Percentiles rank a stretch among this genome's conserved stretches.
Conservation (phyloP, 805 yeast genomes). For the Ogataea trehaloabstinens region DNA sequence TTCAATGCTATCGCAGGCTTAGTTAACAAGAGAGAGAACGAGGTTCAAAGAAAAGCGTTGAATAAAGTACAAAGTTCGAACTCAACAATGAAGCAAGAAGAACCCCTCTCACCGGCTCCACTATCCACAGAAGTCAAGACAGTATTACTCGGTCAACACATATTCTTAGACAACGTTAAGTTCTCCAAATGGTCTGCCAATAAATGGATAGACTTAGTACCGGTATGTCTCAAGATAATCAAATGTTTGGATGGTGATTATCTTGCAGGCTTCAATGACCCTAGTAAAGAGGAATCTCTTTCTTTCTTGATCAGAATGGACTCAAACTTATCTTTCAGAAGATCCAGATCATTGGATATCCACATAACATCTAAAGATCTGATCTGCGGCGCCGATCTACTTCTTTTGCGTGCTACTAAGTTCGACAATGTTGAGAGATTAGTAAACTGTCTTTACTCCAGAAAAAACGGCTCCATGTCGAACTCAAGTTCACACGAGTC, state of each 20-base stretch:
- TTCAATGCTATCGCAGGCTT: constrained; percentile 25
- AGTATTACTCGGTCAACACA: constrained; percentile 12
- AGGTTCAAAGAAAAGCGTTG: neutral
- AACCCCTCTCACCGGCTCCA: neutral
- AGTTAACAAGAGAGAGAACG: constrained; percentile 1
- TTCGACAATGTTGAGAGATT: constrained; percentile 10
- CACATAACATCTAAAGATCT: constrained; percentile 14
- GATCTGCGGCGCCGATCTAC: constrained; percentile 6
- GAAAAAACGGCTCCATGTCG: constrained; percentile 15
- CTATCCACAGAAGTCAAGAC: constrained; percentile 3
- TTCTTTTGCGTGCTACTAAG: constrained; percentile 8
- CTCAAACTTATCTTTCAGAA: constrained; percentile 14
- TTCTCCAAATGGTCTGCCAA: constrained; percentile 25
- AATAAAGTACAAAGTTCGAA: neutral
- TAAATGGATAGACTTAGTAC: constrained; percentile 25
- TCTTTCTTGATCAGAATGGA: constrained; percentile 19
- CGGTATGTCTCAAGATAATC: constrained; percentile 18
- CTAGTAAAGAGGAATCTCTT: constrained; percentile 3
- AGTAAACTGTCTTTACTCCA: constrained; percentile 7
- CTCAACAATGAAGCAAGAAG: neutral
- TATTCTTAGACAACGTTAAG: constrained; percentile 22
- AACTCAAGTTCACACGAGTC: constrained; percentile 27
- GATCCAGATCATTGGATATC: constrained; percentile 20
- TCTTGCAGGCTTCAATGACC: constrained; percentile 17
- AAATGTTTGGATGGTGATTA: constrained; percentile 12